Evolutionary conservation across 2,329 filamentous ascomycete species (phyloP).

Genomic region (Cladosporium sp.): DNA sequence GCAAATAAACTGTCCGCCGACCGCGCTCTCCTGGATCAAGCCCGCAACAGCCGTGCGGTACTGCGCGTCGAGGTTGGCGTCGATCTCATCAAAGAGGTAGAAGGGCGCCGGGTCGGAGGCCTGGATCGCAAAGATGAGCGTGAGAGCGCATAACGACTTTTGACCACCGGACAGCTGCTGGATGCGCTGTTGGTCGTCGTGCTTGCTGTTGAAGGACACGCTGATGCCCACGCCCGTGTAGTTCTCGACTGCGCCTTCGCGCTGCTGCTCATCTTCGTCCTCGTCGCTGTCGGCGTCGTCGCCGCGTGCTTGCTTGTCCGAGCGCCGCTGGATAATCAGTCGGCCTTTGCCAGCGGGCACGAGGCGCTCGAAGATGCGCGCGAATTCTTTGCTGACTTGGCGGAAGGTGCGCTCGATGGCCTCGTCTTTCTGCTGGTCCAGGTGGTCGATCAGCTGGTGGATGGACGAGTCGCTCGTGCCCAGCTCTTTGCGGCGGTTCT

Average conservation of each 20-base stretch:
- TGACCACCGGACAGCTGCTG: constrained; percentile 96
- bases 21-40: constrained; percentile 60
- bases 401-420: constrained; percentile 98
- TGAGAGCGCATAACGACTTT: constrained; percentile 92
- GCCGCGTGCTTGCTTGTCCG: constrained; percentile 59
- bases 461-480: constrained; percentile 82
- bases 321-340: constrained; percentile 85
- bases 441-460: constrained; percentile 81
- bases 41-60: constrained; percentile 93
- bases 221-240: constrained; percentile 95
- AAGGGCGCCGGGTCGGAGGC: constrained; percentile 95
- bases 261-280: constrained; percentile 33
- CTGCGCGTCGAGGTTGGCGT: constrained; percentile 95
- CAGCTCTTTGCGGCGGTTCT: constrained; percentile 77
- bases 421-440: constrained; percentile 94
- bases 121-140: constrained; percentile 97
- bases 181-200: constrained; percentile 96
- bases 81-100: constrained; percentile 98
- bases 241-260: constrained; percentile 65
- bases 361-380: constrained; percentile 86
- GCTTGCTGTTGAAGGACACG: constrained; percentile 97
- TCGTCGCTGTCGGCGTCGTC: constrained; percentile 43
- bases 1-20: constrained; percentile 81
- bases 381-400: constrained; percentile 90
- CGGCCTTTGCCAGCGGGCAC: constrained; percentile 89